Evolutionary conservation across 2,329 filamentous ascomycete species (phyloP).

Genomic region (Phoma sp.): DNA sequence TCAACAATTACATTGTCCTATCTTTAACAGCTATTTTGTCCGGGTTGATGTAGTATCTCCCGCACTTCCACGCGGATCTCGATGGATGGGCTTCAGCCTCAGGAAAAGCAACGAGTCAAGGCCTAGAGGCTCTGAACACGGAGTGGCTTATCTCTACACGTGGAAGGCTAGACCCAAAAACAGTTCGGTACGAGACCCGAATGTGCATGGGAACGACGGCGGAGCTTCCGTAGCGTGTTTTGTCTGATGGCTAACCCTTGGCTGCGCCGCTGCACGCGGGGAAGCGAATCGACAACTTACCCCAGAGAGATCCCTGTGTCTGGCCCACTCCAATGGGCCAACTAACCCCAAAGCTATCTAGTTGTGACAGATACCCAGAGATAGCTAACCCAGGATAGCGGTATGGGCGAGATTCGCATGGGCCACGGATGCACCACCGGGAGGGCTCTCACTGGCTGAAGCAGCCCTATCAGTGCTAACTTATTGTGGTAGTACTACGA

Average conservation of each 20-base stretch:
- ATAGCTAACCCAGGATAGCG: constrained; percentile 1
- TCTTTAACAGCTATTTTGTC: neutral
- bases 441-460: neutral
- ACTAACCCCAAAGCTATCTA: neutral
- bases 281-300: constrained; percentile 8
- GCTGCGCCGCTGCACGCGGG: constrained; percentile 2
- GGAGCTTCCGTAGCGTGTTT: constrained; percentile 10
- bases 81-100: constrained; percentile 1
- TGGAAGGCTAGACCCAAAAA: constrained; percentile 4
- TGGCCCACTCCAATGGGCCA: neutral
- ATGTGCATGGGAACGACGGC: neutral
- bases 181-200: constrained; percentile 3
- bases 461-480: constrained; percentile 5
- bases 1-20: neutral
- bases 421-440: neutral
- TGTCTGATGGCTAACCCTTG: neutral
- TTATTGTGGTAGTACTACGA: neutral
- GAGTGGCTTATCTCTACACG: constrained; percentile 8
- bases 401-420: constrained; percentile 2
- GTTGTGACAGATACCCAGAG: neutral
- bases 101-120: neutral
- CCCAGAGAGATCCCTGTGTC: constrained; percentile 11
- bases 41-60: neutral
- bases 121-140: neutral
- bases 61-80: neutral